Evolutionary conservation across 306 rosid genomes (phyloP).

Genomic region (Pyrus bretschneideri): DNA sequence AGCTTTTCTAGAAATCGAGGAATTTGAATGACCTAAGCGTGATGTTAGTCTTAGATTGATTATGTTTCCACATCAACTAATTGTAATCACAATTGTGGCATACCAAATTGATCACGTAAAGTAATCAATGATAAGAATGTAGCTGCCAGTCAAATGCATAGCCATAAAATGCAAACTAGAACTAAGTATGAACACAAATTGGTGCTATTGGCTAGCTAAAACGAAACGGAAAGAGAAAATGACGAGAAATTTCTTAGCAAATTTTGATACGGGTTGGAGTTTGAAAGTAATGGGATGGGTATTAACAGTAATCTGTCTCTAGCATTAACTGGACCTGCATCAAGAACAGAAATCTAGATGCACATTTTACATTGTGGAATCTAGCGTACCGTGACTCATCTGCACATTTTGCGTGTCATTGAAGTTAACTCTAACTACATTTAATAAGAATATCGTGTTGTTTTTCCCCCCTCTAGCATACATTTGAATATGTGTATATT

Average conservation of each 20-base stretch:
- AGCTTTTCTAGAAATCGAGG: background rate
- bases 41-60: background rate
- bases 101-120: background rate
- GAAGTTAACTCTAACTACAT: background rate
- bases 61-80: background rate
- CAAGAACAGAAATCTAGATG: background rate
- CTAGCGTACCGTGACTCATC: background rate
- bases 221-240: background rate
- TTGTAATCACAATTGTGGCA: background rate
- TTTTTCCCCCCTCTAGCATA: background rate
- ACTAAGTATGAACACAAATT: background rate
- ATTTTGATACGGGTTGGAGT: background rate
- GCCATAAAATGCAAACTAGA: background rate
- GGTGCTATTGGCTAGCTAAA: background rate
- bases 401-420: constrained; percentile 9
- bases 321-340: background rate
- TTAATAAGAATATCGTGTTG: background rate
- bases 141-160: background rate
- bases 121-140: background rate
- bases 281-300: background rate
- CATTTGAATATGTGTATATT: background rate
- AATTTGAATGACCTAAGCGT: background rate
- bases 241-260: background rate
- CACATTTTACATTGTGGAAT: background rate
- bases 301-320: background rate